Evolutionary conservation across 1,284 basidiomycete species (phyloP).

Genomic region (Melampsora occidentalis): DNA sequence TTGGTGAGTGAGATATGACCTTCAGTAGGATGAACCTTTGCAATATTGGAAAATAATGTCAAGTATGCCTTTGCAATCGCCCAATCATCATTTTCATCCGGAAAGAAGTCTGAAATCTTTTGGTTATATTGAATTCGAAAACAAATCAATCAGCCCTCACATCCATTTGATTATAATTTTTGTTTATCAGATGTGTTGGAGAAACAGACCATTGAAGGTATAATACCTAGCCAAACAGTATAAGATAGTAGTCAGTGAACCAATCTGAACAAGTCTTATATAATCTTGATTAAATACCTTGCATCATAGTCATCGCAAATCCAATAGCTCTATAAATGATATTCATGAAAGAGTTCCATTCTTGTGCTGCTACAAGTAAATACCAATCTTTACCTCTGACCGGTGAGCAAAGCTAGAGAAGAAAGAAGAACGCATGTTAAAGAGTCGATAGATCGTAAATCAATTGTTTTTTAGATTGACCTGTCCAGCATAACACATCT

Average conservation of each 20-base stretch:
- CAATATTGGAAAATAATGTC: slow-evolving; percentile 11
- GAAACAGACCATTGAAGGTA: slow-evolving; percentile 35
- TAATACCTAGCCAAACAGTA: slow-evolving; percentile 14
- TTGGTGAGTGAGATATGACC: slow-evolving; percentile 33
- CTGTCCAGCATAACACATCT: slow-evolving; percentile 28
- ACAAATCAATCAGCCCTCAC: background rate
- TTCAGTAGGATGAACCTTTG: slow-evolving; percentile 42
- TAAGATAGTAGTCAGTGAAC: background rate
- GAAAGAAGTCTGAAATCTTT: slow-evolving; percentile 37
- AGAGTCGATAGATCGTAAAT: background rate
- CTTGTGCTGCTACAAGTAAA: slow-evolving; percentile 38
- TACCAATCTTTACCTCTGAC: slow-evolving; percentile 42
- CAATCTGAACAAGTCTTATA: background rate
- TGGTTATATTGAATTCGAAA: background rate
- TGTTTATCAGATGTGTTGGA: background rate
- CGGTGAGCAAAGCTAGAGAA: slow-evolving; percentile 16
- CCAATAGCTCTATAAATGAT: slow-evolving; percentile 36
- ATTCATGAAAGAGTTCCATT: slow-evolving; percentile 43
- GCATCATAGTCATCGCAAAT: slow-evolving; percentile 42
- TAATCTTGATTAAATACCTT: slow-evolving; percentile 7
- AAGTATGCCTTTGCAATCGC: slow-evolving; percentile 41
- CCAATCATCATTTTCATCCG: slow-evolving; percentile 35
- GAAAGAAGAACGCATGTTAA: background rate
- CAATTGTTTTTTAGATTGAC: slow-evolving; percentile 10
- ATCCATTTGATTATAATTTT: too few species aligned